Base-by-base conservation (phyloP, 2,329 filamentous ascomycete species). In the Diaporthe longicolla region DNA sequence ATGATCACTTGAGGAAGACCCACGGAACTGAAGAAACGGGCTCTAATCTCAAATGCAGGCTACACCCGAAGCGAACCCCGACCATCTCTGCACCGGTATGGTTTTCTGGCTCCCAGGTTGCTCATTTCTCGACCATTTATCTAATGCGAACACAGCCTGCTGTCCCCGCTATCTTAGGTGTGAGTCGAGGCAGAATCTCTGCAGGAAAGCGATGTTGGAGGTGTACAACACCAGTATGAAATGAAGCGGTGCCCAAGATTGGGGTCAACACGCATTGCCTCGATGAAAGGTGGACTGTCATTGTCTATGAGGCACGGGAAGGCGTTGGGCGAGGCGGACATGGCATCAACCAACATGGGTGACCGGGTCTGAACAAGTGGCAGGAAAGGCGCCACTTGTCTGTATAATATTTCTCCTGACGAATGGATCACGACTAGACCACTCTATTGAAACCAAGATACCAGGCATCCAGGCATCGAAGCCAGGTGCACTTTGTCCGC, bases 61-160 rank as follows among this genome's bases (percentile, higher is more conserved):
- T 98, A 98, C 88, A 97, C 96, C 72, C 93, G 94, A 84, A 98
- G 95, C 88, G 93, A 96, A 84, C 97, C 97, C 54, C 92, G 94
- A 83, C 97, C 97, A 72, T 93, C 94, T 13, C 72, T 75, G 61
- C 74, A 75, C 69, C 72, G 74, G 74, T 75, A 72, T 45, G 74
- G 5, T 15, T 4, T 54, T 50, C 57, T 15, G 48, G 29, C 15
- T 24, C 10, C 17, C 40, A 43, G 32, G 32, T 4, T 48, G 26
- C 24, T 54, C 26, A 35, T 8, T 19, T 35, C 32, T 17, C 11
- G n/a, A 15, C 55, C 29, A 5, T 11, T 11, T 54, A 13, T 45
- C 76, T 78, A 35, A 77, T 72, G 61, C n/a, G 8, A 13, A 77
- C 37, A 26, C 37, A 77, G 76, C 57, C 69, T 77, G 57, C 70